Evolutionary conservation across 2,329 filamentous ascomycete genomes (phyloP).

Genomic region (Aspergillus sp.): DNA sequence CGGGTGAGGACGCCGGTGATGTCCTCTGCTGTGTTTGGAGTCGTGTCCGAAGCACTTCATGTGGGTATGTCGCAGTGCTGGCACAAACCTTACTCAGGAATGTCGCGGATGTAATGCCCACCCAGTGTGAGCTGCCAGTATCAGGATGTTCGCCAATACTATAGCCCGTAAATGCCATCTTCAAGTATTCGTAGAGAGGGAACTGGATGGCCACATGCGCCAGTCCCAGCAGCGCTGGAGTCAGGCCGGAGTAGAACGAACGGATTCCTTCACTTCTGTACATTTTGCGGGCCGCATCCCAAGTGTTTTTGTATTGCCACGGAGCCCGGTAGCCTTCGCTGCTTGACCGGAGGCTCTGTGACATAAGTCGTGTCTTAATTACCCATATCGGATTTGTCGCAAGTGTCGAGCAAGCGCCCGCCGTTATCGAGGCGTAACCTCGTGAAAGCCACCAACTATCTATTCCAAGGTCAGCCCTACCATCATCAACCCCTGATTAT

Average conservation of each 20-base stretch:
- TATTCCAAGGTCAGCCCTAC: constrained; percentile 37
- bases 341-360: constrained; percentile 66
- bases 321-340: constrained; percentile 54
- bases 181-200: constrained; percentile 91
- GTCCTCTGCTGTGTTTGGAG: constrained; percentile 89
- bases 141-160: constrained; percentile 75
- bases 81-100: constrained; percentile 93
- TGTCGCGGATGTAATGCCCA: constrained; percentile 83
- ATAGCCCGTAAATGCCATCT: constrained; percentile 83
- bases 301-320: constrained; percentile 88
- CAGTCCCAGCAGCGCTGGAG: constrained; percentile 85
- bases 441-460: constrained; percentile 77
- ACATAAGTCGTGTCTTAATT: constrained; percentile 98
- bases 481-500: background rate
- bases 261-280: constrained; percentile 83
- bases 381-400: constrained; percentile 99
- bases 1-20: constrained; percentile 46
- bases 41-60: constrained; percentile 91
- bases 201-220: constrained; percentile 98
- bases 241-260: constrained; percentile 94
- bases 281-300: constrained; percentile 95
- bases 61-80: constrained; percentile 92
- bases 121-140: constrained; percentile 68
- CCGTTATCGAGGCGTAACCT: constrained; percentile 86
- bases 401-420: constrained; percentile 88